phyloP scores from a whole-genome alignment of 331 rosid genomes.

The Prunus yedoensis region DNA sequence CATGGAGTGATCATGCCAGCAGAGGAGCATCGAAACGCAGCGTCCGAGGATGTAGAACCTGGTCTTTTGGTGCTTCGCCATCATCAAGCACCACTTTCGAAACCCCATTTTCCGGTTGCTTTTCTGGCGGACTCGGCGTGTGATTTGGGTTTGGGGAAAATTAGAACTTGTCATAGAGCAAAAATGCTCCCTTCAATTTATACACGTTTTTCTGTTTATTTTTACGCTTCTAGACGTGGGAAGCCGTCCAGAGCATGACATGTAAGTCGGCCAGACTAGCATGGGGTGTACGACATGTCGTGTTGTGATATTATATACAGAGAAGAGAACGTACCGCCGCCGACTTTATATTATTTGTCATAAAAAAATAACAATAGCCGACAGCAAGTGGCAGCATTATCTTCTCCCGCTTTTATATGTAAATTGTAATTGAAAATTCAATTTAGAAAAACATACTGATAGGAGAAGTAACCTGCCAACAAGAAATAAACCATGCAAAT shows the following conservation, averaged over 20 bases:
- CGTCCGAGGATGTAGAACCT: slow-evolving; percentile 55
- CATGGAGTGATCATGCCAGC: slow-evolving; percentile 52
- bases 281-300: neutral
- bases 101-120: slow-evolving; percentile 30
- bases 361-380: too few species aligned
- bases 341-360: neutral
- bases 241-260: neutral
- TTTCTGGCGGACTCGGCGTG: slow-evolving; percentile 13
- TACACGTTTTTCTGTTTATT: slow-evolving; percentile 1
- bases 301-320: neutral
- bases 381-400: neutral
- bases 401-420: too few species aligned
- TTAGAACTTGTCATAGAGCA: slow-evolving; percentile 13
- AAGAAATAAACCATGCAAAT: neutral
- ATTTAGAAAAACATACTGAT: neutral
- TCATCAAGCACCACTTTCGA: slow-evolving; percentile 39
- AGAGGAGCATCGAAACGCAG: slow-evolving; percentile 58
- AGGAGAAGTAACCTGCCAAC: neutral
- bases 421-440: neutral
- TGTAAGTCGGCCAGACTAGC: slow-evolving; percentile 10
- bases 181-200: neutral
- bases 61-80: slow-evolving; percentile 57
- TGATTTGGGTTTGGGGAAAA: neutral
- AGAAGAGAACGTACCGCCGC: neutral
- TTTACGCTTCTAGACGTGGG: neutral